Base-by-base conservation (phyloP, 164 flowering plant species). In the Dillenia turbinata region DNA sequence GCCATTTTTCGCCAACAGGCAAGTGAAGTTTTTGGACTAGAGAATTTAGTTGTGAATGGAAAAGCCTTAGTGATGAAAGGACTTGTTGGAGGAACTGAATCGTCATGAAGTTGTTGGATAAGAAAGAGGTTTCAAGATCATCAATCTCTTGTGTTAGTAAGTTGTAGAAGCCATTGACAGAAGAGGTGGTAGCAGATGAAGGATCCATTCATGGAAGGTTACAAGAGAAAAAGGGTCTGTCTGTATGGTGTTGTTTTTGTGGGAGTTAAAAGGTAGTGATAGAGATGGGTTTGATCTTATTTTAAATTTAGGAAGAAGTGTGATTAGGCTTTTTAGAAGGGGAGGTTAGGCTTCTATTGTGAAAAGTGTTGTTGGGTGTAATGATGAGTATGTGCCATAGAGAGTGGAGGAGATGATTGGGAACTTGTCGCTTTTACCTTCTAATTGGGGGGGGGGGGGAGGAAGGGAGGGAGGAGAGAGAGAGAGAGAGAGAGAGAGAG, bases 1-100 rank as follows among this genome's bases (percentile, higher is more conserved):
- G 94, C 99, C 99, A 94, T 79, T 89, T 94, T 17, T 88, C 97
- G 0, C 97, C 92, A 1, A 81, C 85, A 0, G 98, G 97, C 49
- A 93, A 68, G 57, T 86, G 94, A 47, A 90, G 97, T 67, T 82
- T 93, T 54, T 93, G 94, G 14, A 89, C 96, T 11, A 93, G 75
- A 44, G 82, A 74, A 49, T 85, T 87, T 19, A 93, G 57, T 52
- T 85, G 94, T 63, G 92, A 75, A 67, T 93, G 97, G 60, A 77
- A 81, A 44, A 96, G 83, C 72, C 96, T 77, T 44, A 94, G 85
- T n/a, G 85, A 87, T 2, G 88, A 81, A 8, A 95, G 81, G 10
- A 76, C 92, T 62, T 87, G 66, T 66, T 88, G 92, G 2, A 94
- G 92, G 82, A 90, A 93, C 52, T 87, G 94, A 60, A 85, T 74